Base-by-base conservation (phyloP, 1,139 yeast genomes). In the Suhomyces ambrosiae region DNA sequence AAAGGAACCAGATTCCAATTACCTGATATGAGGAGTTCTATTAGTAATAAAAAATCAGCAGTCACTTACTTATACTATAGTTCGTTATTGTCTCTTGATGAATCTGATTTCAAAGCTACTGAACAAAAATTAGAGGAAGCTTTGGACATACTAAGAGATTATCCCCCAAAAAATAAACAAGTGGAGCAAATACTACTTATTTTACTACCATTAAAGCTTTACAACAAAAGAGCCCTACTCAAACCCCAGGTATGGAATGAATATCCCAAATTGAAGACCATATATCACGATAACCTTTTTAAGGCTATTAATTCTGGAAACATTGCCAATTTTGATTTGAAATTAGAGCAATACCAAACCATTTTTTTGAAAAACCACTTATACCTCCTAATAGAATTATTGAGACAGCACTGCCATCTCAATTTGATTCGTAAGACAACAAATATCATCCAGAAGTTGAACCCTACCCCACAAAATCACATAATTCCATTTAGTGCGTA, bases 51-150 rank as follows among this genome's bases (percentile, higher is more conserved):
- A 46, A 63, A 77, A 8, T 81, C 82, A 38, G 71, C 79, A 7
- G 74, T 79, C 8, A 74, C 80, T 2, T 87, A 78, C 53, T 62
- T 78, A 33, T 88, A 83, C 59, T 86, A 80, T 58, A 70, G 79
- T 48, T 85, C 90, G 1, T 65, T 83, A 12, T 62, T 85, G 29
- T 68, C 77, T 30, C 71, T 84, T 35, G 81, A 81, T 49, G 85
- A 82, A 41, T 80, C 79, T 24, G 80, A 82, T 36, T 81, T 78
- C 47, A 57, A 41, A 2, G 58, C 60, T 7, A 82, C 86, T 4
- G 74, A 74, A 38, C 55, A 55, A 8, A 71, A 74, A 45, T 66
- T 86, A 34, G 56, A 65, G 12, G 53, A 60, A 30, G 86, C 89
- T 0, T 62, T 79, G 46, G 45, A 54, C 35, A 36, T 63, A 52